Evolutionary conservation across 306 rosid species (phyloP), one percentile per base, ranked within the genome.

Genomic region (Cucumis sativus): DNA sequence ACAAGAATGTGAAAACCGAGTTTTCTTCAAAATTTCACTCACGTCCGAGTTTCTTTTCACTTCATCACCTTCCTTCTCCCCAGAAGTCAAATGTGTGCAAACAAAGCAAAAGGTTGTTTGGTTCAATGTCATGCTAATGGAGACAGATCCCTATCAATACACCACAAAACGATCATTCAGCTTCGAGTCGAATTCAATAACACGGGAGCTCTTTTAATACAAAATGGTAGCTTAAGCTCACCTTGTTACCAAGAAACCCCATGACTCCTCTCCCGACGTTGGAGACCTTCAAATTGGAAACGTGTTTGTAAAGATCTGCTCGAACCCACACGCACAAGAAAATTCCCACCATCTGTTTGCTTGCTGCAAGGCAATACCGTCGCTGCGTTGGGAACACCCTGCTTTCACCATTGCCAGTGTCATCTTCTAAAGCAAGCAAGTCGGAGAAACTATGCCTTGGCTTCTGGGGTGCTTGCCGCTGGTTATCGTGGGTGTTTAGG

Each of bases 171-270:
- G 30, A 43, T 68, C 49, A 79, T 77, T 69, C 17, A 57, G 21
- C 12, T 54, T 10, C 37, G 10, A 35, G 28, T 16, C 35, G 10
- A 67, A 67, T 11, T 41, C 57, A 13, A 43, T 23, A 7, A 45
- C 57, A 12, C 56, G 6, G 3, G 39, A 23, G 13, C 0, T 69
- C 13, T 62, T 30, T 37, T 6, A 55, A n/a, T n/a, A 23, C 16
- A 60, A 9, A 4, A 47, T 18, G 71, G 76, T 1, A 63, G 56
- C 85, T 21, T 15, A 95, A 63, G 56, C 85, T 21, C 16, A 95
- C 98, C 97, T 95, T 95, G 61, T 95, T 95, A 64, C 99, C 97
- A 7, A 95, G 96, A 66, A 88, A 92, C 51, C 99, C 99, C 99
- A 95, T 88, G 37, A 95, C 85, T 82, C 99, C 99, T 56, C 89